Base-by-base conservation (phyloP, 129 eudicot species). In the Artemisia argyi region DNA sequence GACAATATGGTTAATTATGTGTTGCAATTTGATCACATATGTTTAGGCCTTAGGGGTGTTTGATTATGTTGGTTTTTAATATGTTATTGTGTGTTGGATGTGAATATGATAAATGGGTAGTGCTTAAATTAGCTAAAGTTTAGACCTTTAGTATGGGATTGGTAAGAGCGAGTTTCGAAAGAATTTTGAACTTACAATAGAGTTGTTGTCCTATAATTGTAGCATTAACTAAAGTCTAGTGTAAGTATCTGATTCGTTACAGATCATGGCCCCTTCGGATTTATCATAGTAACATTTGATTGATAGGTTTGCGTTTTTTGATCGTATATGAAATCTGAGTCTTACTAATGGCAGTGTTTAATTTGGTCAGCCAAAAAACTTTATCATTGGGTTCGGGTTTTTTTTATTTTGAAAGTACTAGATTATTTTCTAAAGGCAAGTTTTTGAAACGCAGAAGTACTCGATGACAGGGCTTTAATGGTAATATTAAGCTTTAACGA, bases 1-100 rank as follows among this genome's bases (percentile, higher is more conserved):
- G 62, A 17, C 5, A 19, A 20, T 2, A 73, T 68, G 73, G 78
- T 60, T 73, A 26, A 7, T 65, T 19, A 53, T 74, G 28, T 71
- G 59, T 55, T 71, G 42, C 65, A 52, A 11, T 68, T 20, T 68
- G 72, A 74, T 65, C 59, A 71, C 15, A 61, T 9, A n/a, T 62
- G 76, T 60, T 57, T 24, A n/a, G 3, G 6, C n/a, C n/a, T n/a
- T n/a, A n/a, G 47, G 28, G 65, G 50, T 61, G 51, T 67, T 49
- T 10, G 19, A 19, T 54, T n/a, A 60, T 42, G 66, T 51, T 42
- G 67, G 47, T 53, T 75, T 48, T 20, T 67, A n/a, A n/a, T 56
- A 39, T 50, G 59, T 75, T 2, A 11, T 46, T 57, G 53, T 67
- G 80, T 46, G 3, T 67, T 13, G 28, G 17, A 9, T 76, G 28